A percentile compares a stretch with the other conserved stretches of the same genome.
Conservation (phyloP, 148 eudicot species). For the Vaccinium macrocarpon region DNA sequence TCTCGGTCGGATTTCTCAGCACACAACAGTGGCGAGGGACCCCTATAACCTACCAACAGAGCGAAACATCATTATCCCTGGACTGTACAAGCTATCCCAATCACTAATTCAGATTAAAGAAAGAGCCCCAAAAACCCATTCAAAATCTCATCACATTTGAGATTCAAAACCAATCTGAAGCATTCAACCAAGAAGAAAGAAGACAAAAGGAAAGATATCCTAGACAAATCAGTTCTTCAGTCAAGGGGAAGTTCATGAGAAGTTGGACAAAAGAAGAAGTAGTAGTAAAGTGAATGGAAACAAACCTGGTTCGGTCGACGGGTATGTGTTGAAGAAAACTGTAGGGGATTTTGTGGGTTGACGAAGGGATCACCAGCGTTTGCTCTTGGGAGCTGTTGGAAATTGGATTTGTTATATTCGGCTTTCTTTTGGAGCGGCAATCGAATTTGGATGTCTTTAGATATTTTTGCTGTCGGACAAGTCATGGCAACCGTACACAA, state of each 20-base stretch:
- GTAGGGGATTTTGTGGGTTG: background rate
- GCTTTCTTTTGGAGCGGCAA: background rate
- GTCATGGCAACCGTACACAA: background rate
- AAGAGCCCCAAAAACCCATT: background rate
- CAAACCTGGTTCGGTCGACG: constrained; percentile 12
- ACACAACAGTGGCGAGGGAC: background rate
- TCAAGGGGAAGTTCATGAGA: too few relatives aligned
- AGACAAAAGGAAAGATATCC: background rate
- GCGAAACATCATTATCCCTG: background rate
- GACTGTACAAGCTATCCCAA: background rate
- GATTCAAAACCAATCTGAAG: background rate
- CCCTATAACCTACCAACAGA: background rate
- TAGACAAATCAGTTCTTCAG: background rate
- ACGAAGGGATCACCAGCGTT: background rate
- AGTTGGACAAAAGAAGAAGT: background rate
- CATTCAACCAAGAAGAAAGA: background rate
- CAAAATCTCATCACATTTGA: constrained; percentile 8
- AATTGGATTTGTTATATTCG: background rate
- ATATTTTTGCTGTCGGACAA: background rate
- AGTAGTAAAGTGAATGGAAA: background rate
- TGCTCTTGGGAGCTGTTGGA: background rate
- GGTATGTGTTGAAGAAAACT: background rate
- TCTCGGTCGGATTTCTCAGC: background rate
- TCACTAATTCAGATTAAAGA: background rate
- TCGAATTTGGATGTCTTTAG: background rate